Conservation (phyloP, 495 filamentous ascomycete genomes). For the Penicillium coffeae region DNA sequence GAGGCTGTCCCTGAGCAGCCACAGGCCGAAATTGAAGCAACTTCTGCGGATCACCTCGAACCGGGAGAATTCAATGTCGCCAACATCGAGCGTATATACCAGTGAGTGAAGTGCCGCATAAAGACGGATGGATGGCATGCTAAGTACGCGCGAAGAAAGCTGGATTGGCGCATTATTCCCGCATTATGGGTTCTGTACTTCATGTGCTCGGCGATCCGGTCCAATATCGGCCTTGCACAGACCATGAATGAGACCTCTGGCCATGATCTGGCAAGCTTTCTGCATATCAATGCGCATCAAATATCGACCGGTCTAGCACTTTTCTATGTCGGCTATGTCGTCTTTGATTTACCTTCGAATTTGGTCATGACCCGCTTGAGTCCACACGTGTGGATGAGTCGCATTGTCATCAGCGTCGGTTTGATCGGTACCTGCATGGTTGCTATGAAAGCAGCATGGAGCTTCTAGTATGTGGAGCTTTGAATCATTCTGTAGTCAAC, state of each 20-base stretch:
- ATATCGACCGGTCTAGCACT: slow-evolving; percentile 79
- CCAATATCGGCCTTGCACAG: slow-evolving; percentile 84
- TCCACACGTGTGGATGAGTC: slow-evolving; percentile 87
- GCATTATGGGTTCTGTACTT: slow-evolving; percentile 95
- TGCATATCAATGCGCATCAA: slow-evolving; percentile 66
- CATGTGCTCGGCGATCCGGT: slow-evolving; percentile 84
- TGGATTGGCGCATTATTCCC: slow-evolving; percentile 81
- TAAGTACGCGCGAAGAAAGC: slow-evolving; percentile 45
- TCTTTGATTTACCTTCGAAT: slow-evolving; percentile 87
- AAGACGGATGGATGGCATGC: background rate
- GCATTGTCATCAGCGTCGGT: slow-evolving; percentile 85
- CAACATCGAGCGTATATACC: slow-evolving; percentile 41
- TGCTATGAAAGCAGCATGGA: slow-evolving; percentile 76
- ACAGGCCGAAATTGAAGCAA: slow-evolving; percentile 4
- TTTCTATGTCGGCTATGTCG: slow-evolving; percentile 87
- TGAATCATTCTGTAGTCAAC: background rate
- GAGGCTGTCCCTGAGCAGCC: slow-evolving; percentile 27
- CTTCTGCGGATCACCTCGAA: slow-evolving; percentile 19
- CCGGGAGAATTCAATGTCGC: slow-evolving; percentile 28
- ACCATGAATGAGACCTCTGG: slow-evolving; percentile 72
- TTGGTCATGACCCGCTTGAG: slow-evolving; percentile 81
- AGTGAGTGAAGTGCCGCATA: slow-evolving; percentile 13
- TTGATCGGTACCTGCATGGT: slow-evolving; percentile 79
- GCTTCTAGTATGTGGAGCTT: slow-evolving; percentile 62
- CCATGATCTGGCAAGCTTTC: slow-evolving; percentile 65